These are phyloP conservation scores for Vanilla planifolia DNA, from an alignment of 106 monocot genomes.

Conservation along the genomic window DNA sequence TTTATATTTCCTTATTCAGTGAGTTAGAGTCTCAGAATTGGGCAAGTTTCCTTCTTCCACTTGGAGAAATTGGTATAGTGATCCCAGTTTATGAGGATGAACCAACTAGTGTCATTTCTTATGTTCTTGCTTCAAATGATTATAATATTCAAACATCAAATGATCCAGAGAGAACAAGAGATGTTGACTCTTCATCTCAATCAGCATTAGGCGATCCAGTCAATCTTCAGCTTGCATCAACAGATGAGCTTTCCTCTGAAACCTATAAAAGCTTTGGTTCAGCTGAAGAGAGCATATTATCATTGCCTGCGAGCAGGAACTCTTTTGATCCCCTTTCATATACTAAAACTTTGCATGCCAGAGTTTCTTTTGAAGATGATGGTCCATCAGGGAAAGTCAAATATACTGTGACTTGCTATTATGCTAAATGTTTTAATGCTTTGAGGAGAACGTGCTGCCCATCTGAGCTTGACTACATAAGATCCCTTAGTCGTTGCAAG, in stretches of 20 bases:
- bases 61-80: conserved; percentile 61
- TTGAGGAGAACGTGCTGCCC: conserved; percentile 78
- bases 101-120: conserved; percentile 83
- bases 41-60: conserved; percentile 51
- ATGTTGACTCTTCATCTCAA: conserved; percentile 29
- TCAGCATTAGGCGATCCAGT: conserved; percentile 25
- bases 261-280: conserved; percentile 44
- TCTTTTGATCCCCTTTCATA: conserved; percentile 30
- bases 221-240: conserved; percentile 25
- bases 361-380: conserved; percentile 73
- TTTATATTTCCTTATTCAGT: conserved; percentile 34
- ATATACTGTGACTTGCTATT: conserved; percentile 83
- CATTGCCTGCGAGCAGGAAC: conserved; percentile 32
- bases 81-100: conserved; percentile 86
- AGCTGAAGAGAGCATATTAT: conserved; percentile 41
- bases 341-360: conserved; percentile 52
- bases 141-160: conserved; percentile 62
- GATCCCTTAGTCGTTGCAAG: conserved; percentile 94
- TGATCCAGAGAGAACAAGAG: conserved; percentile 40
- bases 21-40: conserved; percentile 42
- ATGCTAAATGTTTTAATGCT: conserved; percentile 66
- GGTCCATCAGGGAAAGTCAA: conserved; percentile 60
- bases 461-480: conserved; percentile 77
- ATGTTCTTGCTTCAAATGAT: conserved; percentile 59
- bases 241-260: conserved; percentile 41